Base-by-base conservation (phyloP, 345 rosid genomes). In the Dimocarpus longan region DNA sequence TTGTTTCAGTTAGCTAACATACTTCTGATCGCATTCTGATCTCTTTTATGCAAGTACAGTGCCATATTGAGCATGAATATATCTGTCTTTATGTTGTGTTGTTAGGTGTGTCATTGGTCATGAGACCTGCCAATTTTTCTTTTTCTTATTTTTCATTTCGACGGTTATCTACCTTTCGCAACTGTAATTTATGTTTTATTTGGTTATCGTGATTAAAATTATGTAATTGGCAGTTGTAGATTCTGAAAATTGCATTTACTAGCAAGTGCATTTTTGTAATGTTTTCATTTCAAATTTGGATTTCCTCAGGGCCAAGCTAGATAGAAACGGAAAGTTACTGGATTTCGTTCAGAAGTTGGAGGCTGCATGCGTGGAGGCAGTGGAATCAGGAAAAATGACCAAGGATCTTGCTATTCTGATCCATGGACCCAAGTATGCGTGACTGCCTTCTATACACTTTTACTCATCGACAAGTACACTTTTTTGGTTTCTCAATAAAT, bases 301-400 rank as follows among this genome's bases (percentile, higher is more conserved):
- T 66, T 37, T 56, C 32, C 79, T 5, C 79, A 95, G 99, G 95
- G 98, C 97, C 50, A 91, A 96, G 84, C 89, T 94, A 62, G 99
- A 96, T 84, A 86, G 90, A 82, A 94, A 92, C 57, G 87, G 90
- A 68, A 87, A 80, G 81, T 82, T 96, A 82, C 71, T 88, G 81
- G 91, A 90, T 85, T 96, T 96, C 71, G 97, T 90, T 59, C 87
- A 76, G 84, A 93, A 96, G 90, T 81, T 94, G 70, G 99, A 96
- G 90, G 81, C 91, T 2, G 89, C 99, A 19, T 96, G 99, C 81
- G 75, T 94, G 12, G 95, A 85, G 84, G 88, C 97, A 11, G 97
- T 93, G 68, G 99, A 95, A 83, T 81, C 88, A 24, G 98, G 98
- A 63, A 90, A 90, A 88, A 93, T 93, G 97, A 95, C 99, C 43